phyloP scores from a whole-genome alignment of 116 monocot species.

The Iris pallida region DNA sequence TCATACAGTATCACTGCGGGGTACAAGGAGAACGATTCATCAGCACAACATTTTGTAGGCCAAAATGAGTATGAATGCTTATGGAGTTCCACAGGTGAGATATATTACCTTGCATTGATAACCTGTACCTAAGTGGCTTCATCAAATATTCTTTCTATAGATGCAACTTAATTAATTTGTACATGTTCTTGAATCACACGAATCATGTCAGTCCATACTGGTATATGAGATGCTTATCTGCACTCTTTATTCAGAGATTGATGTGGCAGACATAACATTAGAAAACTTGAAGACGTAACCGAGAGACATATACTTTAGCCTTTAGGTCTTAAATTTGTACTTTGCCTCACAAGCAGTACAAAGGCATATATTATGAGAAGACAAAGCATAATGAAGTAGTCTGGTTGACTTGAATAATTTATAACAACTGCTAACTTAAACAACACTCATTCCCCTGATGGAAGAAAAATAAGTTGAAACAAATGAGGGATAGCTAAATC shows the following conservation, averaged over 20 bases:
- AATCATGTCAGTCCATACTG: background rate
- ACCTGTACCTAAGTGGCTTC: too few species aligned
- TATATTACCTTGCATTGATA: background rate
- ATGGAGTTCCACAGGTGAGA: slow-evolving; percentile 38
- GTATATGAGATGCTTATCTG: background rate
- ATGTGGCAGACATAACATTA: background rate
- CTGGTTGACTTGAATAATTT: too few species aligned
- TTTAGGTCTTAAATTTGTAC: too few species aligned
- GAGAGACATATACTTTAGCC: too few species aligned
- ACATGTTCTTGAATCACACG: background rate
- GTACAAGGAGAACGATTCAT: slow-evolving; percentile 43
- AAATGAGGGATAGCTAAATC: too few species aligned
- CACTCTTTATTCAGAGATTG: background rate
- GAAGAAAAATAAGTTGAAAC: too few species aligned
- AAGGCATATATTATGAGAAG: too few species aligned
- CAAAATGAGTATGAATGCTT: slow-evolving; percentile 52
- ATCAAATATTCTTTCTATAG: background rate
- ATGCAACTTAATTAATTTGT: background rate
- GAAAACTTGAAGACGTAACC: too few species aligned
- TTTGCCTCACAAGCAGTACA: too few species aligned
- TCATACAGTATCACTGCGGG: slow-evolving; percentile 27
- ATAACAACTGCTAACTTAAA: too few species aligned
- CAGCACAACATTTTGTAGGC: slow-evolving; percentile 27
- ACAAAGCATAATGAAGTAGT: too few species aligned
- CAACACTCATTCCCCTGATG: too few species aligned